Conservation (phyloP, 1,284 basidiomycete genomes). For the Ganoderma meredithae region DNA sequence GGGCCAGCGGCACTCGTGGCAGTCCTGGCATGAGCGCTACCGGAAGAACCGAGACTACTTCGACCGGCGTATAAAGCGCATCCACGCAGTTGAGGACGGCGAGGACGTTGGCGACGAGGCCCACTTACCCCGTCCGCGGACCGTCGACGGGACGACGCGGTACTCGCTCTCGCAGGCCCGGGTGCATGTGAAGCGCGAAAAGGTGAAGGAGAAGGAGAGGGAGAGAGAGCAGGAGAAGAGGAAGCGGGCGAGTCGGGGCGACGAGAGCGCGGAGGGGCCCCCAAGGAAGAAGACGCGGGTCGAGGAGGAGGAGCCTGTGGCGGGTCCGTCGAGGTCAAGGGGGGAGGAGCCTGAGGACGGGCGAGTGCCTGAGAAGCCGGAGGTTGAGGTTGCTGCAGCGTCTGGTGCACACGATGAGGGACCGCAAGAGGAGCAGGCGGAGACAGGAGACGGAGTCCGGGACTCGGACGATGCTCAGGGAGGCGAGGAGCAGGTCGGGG, state of each 20-base stretch:
- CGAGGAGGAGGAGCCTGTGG: background rate
- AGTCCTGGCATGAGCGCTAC: conserved; percentile 81
- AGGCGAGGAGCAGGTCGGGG: conserved; percentile 13
- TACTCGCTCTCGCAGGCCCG: background rate
- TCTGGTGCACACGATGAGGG: background rate
- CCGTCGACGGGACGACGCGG: background rate
- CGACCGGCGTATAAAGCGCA: conserved; percentile 42
- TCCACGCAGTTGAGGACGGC: conserved; percentile 3
- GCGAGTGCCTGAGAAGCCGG: background rate
- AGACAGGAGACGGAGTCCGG: background rate
- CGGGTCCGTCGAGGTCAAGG: conserved; percentile 12
- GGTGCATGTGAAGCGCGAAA: background rate
- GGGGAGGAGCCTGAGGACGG: background rate
- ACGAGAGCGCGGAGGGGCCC: background rate
- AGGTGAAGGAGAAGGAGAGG: background rate
- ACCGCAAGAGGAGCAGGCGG: background rate
- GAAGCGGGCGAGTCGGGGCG: conserved; percentile 11
- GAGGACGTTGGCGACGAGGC: background rate
- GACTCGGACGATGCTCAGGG: background rate
- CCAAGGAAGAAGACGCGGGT: conserved; percentile 26
- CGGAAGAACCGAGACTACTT: conserved; percentile 70
- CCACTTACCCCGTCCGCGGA: conserved; percentile 8
- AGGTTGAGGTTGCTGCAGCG: background rate
- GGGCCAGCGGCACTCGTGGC: conserved; percentile 76
- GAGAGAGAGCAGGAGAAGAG: conserved; percentile 7